A percentile compares a stretch with the other conserved stretches of the same genome.
These are phyloP conservation scores for Morella rubra DNA, from an alignment of 306 rosid species.

Conservation along the genomic window DNA sequence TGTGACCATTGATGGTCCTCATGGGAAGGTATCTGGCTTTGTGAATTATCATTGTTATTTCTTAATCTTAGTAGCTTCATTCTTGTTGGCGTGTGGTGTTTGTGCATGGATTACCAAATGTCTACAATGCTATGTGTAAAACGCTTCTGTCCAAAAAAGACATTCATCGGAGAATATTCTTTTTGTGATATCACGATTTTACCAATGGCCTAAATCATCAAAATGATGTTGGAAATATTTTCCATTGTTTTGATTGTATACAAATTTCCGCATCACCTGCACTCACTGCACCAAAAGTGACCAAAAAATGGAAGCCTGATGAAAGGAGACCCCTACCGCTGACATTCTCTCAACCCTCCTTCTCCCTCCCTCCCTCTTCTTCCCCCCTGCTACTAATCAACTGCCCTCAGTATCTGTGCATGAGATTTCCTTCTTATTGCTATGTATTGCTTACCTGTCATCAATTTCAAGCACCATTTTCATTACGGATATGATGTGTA, in stretches of 20 bases:
- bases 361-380: too few species aligned
- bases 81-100: neutral
- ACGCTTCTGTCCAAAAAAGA: too few species aligned
- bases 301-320: too few species aligned
- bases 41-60: neutral
- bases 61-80: conserved; percentile 22
- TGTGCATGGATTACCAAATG: neutral
- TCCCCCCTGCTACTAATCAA: too few species aligned
- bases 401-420: too few species aligned
- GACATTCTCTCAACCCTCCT: too few species aligned
- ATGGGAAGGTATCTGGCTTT: conserved; percentile 62
- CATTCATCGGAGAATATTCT: neutral
- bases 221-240: neutral
- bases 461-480: neutral
- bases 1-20: conserved; percentile 64
- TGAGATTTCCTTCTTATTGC: too few species aligned
- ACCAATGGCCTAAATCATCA: neutral
- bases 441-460: neutral
- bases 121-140: neutral
- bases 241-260: too few species aligned
- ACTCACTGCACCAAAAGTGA: neutral
- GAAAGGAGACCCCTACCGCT: too few species aligned
- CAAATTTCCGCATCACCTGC: neutral
- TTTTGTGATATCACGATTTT: neutral
- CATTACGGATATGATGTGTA: neutral